Base-by-base conservation (phyloP, 78 protist genomes). In the Pirum gemmata region DNA sequence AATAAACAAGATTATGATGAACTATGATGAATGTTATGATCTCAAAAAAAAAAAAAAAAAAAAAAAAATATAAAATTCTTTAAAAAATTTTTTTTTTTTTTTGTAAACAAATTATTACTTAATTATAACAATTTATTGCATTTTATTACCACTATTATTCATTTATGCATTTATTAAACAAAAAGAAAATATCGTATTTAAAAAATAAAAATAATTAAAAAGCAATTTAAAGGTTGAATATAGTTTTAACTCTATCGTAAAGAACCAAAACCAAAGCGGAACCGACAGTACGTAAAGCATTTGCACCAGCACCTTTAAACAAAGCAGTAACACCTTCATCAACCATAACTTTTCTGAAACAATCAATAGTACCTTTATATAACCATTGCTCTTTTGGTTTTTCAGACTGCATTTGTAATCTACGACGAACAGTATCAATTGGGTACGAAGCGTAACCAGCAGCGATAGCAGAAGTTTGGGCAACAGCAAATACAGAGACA, bases 281-380 rank as follows among this genome's bases (percentile, higher is more conserved):
- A 61, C 93, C 99, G 21, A 94, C 77, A 73, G 93, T 94, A 73
- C 99, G 92, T 86, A 97, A 89, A 38, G 91, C 90, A 95, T 97
- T 97, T 41, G 98, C 93, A 36, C 95, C 93, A 31, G 98, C 97
- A 72, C 99, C 99, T 94, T 97, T 97, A 97, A 97, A 97, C 94
- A 97, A 88, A 34, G 99, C 91, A 72, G 85, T 35, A 83, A 89
- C 75, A 31, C 97, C 98, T 91, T 96, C 97, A 27, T 92, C 79
- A 83, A 67, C 75, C 73, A 91, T 41, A 87, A 97, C 91, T 93
- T 94, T 83, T 73, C 0, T 34, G 89, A 85, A 86, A 90, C 96
- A 91, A 91, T 96, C 97, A 79, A 93, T 2, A 39, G 98, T 82
- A 83, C 92, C 61, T 37, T 86, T 87, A 96, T 97, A 97, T 40